Evolutionary conservation across 768 basidiomycete species (phyloP).

Genomic region (Lentinula boryana): DNA sequence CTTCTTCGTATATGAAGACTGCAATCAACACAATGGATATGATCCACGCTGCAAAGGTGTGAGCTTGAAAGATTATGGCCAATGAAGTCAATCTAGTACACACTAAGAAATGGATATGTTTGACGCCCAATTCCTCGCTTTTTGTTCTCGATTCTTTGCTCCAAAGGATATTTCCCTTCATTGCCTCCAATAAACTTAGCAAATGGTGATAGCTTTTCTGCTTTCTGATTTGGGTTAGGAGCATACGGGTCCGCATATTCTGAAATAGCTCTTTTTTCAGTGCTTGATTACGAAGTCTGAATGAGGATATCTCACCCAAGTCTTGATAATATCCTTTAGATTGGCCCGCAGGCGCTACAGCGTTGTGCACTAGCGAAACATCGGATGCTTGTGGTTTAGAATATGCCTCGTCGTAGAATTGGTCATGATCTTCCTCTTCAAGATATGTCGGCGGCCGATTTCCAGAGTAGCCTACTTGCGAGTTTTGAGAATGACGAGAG

Average conservation of each 20-base stretch:
- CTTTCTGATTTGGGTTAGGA: conserved; percentile 12
- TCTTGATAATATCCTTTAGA: conserved; percentile 37
- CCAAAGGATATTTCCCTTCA: conserved; percentile 50
- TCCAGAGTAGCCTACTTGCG: not conserved
- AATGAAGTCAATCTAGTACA: conserved; percentile 14
- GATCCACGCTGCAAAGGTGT: conserved; percentile 43
- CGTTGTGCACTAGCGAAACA: conserved; percentile 40
- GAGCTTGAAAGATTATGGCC: not conserved
- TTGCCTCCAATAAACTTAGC: conserved; percentile 30
- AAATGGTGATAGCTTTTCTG: conserved; percentile 38
- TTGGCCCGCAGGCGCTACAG: conserved; percentile 27
- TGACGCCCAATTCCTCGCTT: conserved; percentile 81
- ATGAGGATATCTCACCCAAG: conserved; percentile 29
- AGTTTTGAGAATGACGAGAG: not conserved
- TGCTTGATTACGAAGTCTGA: not conserved
- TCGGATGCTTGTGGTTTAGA: conserved; percentile 24
- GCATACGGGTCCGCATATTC: conserved; percentile 60
- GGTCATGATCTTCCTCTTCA: conserved; percentile 19
- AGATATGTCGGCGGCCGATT: conserved; percentile 12
- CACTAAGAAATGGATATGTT: conserved; percentile 72
- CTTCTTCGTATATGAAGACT: conserved; percentile 81
- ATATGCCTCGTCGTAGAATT: conserved; percentile 18
- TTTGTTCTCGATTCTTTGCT: conserved; percentile 86
- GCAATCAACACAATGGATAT: conserved; percentile 63
- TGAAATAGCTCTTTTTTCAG: conserved; percentile 15